Base-by-base conservation (phyloP, 768 basidiomycete genomes). In the Leccinum obscurum region DNA sequence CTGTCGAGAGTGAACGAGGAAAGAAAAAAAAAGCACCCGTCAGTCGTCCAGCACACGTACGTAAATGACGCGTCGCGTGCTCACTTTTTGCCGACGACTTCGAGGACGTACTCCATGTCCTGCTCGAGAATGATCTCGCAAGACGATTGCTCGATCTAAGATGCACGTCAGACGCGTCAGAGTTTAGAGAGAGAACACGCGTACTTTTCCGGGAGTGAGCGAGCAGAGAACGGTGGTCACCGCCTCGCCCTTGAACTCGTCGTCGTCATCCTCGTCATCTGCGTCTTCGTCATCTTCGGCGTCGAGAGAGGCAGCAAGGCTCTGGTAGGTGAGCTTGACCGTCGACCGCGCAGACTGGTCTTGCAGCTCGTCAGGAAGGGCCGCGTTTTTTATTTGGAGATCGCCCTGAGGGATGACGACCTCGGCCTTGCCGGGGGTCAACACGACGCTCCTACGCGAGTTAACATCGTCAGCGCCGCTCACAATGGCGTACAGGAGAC, bases 41-140 rank as follows among this genome's bases (percentile, higher is more conserved):
- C 59, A 62, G 67, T 65, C 53, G 32, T 7, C 52, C 2, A 32
- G 13, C 11, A 0, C 14, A 22, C 41, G 32, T 8, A 10, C 13
- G 50, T 28, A 46, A 41, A 26, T 14, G 35, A 51, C 39, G 30
- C 11, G 54, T 48, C 37, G 22, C 26, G 55, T 13, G 64, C 80
- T 63, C 64, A 93, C 91, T 97, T 97, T 77, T 92, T 89, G 59
- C 94, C 94, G 50, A 86, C 80, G 52, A 84, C 77, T 70, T 89
- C 83, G 70, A 95, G 85, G 56, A 81, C 71, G 68, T 88, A 88
- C 39, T 84, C 82, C 52, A 83, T 83, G 13, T 86, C 84, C 28
- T 83, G 81, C 61, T 86, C 83, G 56, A 96, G 82, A 39, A 87
- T 81, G 49, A 95, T 74, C 71, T 94, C 85, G 41, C 89, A 77